Evolutionary conservation across 768 basidiomycete genomes (phyloP), one percentile per base, ranked within the genome.

Genomic region (Boletus huronensis): DNA sequence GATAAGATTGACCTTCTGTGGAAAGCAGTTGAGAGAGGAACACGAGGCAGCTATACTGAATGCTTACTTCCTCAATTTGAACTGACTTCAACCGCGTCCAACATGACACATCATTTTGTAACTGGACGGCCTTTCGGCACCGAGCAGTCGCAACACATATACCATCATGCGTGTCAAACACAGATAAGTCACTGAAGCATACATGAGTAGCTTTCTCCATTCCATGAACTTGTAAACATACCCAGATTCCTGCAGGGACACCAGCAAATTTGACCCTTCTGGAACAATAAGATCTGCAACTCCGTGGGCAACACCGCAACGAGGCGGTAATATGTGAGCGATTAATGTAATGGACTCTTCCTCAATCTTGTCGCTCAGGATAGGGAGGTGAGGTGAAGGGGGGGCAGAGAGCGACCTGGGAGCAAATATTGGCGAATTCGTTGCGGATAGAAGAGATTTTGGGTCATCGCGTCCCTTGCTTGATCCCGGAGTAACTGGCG

Each of bases 181-280:
- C 67, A 25, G 77, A 79, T 19, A 90, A 63, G 53, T 79, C 68
- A 13, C 88, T 89, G 54, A 40, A 53, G 13, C 21, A 49, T 31
- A 31, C 10, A 40, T 59, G 48, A 57, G 50, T 58, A 41, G 52
- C 46, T 32, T 16, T 34, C 23, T 21, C 31, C 23, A 11, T n/a
- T 31, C 19, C 50, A 42, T 25, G 23, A 41, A 48, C 25, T 29
- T 16, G 32, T 34, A 14, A 34, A 67, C 75, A 64, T 64, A 90
- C 90, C 90, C 90, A 39, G 80, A 76, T 60, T 82, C 77, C 48
- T 85, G 85, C 38, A 92, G 68, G 23, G 79, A 79, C 1, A 80
- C 71, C 26, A 88, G 53, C 44, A 79, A 66, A 10, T 70, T 56
- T 13, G 73, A 70, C 25, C 73, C 69, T n/a, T 77, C 71, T 13